Percentiles rank a stretch among this genome's conserved stretches.
Conservation (phyloP, 1,284 basidiomycete species). For the Phylloboletellus chloephorus region DNA sequence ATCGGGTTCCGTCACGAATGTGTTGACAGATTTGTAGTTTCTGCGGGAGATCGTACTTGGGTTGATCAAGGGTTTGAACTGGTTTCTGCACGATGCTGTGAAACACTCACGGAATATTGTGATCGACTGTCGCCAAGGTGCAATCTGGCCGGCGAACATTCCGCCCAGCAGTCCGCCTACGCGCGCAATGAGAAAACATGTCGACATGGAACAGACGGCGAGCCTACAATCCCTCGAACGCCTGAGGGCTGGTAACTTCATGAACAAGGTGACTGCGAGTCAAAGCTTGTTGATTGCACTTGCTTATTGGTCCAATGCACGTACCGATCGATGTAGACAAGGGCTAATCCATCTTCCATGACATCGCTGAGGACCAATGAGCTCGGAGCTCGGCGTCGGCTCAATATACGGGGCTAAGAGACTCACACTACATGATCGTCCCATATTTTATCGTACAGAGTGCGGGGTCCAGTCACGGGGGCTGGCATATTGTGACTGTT, state of each 20-base stretch:
- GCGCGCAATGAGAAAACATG: constrained; percentile 13
- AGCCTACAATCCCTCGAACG: constrained; percentile 87
- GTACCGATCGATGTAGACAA: constrained; percentile 91
- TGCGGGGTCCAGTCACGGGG: constrained; percentile 59
- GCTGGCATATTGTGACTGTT: constrained; percentile 45
- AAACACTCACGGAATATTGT: constrained; percentile 85
- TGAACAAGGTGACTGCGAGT: constrained; percentile 80
- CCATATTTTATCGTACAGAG: constrained; percentile 95
- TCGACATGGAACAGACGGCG: background rate
- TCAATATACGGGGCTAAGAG: constrained; percentile 7
- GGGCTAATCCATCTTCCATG: constrained; percentile 78
- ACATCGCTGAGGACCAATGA: constrained; percentile 47
- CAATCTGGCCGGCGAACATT: constrained; percentile 88
- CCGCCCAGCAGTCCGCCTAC: constrained; percentile 74
- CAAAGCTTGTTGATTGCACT: constrained; percentile 3
- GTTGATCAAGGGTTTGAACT: constrained; percentile 10
- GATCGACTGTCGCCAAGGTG: constrained; percentile 92
- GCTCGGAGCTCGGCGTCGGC: too few relatives aligned
- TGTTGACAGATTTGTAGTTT: constrained; percentile 68
- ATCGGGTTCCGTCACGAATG: constrained; percentile 86
- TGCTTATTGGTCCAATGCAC: constrained; percentile 13
- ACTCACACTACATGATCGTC: constrained; percentile 89
- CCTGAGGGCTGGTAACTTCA: constrained; percentile 95
- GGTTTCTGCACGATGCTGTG: background rate
- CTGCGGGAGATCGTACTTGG: constrained; percentile 83